Conservation (phyloP, 2,329 filamentous ascomycete genomes). For the Ascochyta rabiei region DNA sequence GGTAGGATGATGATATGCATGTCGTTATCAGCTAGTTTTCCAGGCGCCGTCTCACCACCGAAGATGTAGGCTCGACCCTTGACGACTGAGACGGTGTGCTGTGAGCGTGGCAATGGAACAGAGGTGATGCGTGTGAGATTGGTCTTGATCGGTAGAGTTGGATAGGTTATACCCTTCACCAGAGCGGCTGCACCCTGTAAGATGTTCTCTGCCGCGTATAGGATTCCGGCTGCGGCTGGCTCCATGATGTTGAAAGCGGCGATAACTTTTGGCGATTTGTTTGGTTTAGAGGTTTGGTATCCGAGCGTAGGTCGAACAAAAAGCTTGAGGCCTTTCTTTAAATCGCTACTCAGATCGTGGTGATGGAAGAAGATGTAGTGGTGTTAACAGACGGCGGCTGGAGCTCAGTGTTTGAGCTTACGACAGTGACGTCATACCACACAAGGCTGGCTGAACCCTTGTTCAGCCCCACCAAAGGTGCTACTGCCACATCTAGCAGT, state of each 20-base stretch:
- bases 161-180: slow-evolving; percentile 54
- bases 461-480: neutral
- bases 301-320: neutral
- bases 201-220: slow-evolving; percentile 46
- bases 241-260: slow-evolving; percentile 35
- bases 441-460: neutral
- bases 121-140: slow-evolving; percentile 56
- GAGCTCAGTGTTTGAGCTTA: slow-evolving; percentile 6
- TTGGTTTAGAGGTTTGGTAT: neutral
- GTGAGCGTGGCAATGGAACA: slow-evolving; percentile 53
- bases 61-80: slow-evolving; percentile 63
- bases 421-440: slow-evolving; percentile 12
- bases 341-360: neutral
- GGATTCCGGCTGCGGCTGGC: slow-evolving; percentile 45
- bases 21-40: slow-evolving; percentile 55
- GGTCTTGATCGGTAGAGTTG: slow-evolving; percentile 60
- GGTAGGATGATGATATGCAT: slow-evolving; percentile 61
- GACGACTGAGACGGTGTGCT: slow-evolving; percentile 61
- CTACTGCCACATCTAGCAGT: neutral
- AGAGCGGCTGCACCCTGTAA: slow-evolving; percentile 53
- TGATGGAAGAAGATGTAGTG: neutral
- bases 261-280: neutral
- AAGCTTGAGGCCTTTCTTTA: neutral
- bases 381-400: slow-evolving; percentile 1
- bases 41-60: slow-evolving; percentile 53